Conservation (phyloP, 257 asterid genomes). For the Salvia miltiorrhiza region DNA sequence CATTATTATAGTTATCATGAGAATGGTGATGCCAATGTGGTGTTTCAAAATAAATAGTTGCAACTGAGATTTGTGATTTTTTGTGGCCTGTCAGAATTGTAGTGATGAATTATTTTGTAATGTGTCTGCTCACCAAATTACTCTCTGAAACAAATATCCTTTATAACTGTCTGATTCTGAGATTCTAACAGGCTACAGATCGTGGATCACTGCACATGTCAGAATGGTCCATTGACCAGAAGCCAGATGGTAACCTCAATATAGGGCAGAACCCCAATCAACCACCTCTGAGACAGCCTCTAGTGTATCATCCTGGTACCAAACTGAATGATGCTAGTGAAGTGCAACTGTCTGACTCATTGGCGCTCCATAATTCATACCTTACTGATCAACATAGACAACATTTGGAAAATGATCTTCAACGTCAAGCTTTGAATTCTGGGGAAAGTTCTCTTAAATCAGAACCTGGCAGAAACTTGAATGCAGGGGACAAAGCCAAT, state of each 20-base stretch:
- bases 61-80: slow-evolving; percentile 1
- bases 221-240: slow-evolving; percentile 52
- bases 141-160: not conserved
- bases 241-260: slow-evolving; percentile 31
- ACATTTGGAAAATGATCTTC: slow-evolving; percentile 40
- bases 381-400: slow-evolving; percentile 37
- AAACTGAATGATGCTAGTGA: slow-evolving; percentile 35
- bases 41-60: not conserved
- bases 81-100: not conserved
- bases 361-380: slow-evolving; percentile 33
- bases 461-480: slow-evolving; percentile 35
- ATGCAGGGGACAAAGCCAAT: slow-evolving; percentile 43
- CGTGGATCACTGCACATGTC: slow-evolving; percentile 34
- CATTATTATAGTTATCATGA: not conserved
- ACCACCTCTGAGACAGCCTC: slow-evolving; percentile 23
- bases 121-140: slow-evolving; percentile 1
- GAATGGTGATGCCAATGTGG: slow-evolving; percentile 1
- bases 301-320: slow-evolving; percentile 32
- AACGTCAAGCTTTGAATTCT: slow-evolving; percentile 29
- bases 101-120: not conserved
- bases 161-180: slow-evolving; percentile 18
- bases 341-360: slow-evolving; percentile 32
- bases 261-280: slow-evolving; percentile 27
- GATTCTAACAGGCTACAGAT: slow-evolving; percentile 47
- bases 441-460: slow-evolving; percentile 39